Evolutionary conservation across 805 yeast species (phyloP).

Genomic region (Babjeviella inositovora): DNA sequence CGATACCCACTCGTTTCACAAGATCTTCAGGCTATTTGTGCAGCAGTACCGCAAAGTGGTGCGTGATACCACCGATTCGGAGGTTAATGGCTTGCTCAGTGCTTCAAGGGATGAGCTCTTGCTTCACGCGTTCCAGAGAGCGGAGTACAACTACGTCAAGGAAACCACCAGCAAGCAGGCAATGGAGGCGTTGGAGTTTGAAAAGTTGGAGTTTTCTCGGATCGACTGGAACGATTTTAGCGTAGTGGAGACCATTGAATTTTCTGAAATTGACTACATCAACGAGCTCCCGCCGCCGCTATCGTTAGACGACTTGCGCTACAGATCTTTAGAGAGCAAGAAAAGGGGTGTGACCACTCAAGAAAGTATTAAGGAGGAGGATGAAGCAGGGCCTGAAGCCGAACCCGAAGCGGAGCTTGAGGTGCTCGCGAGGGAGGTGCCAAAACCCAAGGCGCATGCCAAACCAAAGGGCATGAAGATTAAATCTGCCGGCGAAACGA

Average conservation of each 20-base stretch:
- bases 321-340: conserved; percentile 42
- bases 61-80: conserved; percentile 7
- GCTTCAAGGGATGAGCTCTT: conserved; percentile 18
- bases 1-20: conserved; percentile 41
- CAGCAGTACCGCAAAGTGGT: conserved; percentile 34
- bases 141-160: conserved; percentile 10
- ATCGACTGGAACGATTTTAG: conserved; percentile 83
- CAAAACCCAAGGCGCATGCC: conserved; percentile 2
- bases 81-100: conserved; percentile 9
- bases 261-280: conserved; percentile 42
- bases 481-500: conserved; percentile 54
- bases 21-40: conserved; percentile 28
- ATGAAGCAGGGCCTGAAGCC: conserved; percentile 1
- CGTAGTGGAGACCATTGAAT: conserved; percentile 52
- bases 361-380: conserved; percentile 14
- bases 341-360: conserved; percentile 16
- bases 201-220: conserved; percentile 45
- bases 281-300: conserved; percentile 41
- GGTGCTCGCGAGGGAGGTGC: conserved; percentile 5
- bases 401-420: conserved; percentile 1
- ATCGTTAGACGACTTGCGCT: conserved; percentile 38
- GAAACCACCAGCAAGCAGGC: neutral
- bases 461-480: conserved; percentile 40
- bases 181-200: conserved; percentile 13
- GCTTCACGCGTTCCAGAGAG: conserved; percentile 32